Base-by-base conservation (phyloP, 805 yeast genomes). In the Kuraishia ogatae region DNA sequence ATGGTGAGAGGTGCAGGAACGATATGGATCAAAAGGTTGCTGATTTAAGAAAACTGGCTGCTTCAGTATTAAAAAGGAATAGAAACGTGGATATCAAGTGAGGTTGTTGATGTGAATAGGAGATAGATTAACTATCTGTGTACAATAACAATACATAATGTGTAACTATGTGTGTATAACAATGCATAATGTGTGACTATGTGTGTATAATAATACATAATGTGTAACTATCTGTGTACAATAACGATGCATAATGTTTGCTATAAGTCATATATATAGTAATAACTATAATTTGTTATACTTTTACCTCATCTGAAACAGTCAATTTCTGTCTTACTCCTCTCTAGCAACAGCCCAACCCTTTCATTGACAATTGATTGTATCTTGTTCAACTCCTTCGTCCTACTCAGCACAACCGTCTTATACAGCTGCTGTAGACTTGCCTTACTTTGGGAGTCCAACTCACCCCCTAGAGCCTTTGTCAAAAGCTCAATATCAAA, bases 31-130 rank as follows among this genome's bases (percentile, higher is more conserved):
- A 47, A 17, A 53, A 53, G 39, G 29, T 54, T 11, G 17, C 19
- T 10, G 58, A 56, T 26, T 39, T 56, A 24, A 48, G 52, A 24
- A 24, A 43, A 19, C 47, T 56, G 28, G 50, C 56, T 7, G 56
- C 54, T 15, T 35, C 54, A 24, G 56, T 56, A 2, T 43, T 56
- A 26, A 46, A 28, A 29, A 52, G 49, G 46, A 43, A 28, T 35
- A 17, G 47, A 46, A 8, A 53, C 48, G n/a, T n/a, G n/a, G n/a
- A n/a, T n/a, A n/a, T n/a, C n/a, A n/a, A n/a, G n/a, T n/a, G n/a
- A n/a, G n/a, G n/a, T n/a, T 43, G 21, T 4, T 19, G 21, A 43
- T 43, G 5, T 5, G 8, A 43, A 20, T 19, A 43, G 20, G 22
- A 5, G 22, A n/a, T n/a, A n/a, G n/a, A n/a, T n/a, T 19, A n/a